Percentiles rank a stretch among this genome's conserved stretches.
These are phyloP conservation scores for Aspergillus pseudonomiae DNA, from an alignment of 2,329 filamentous ascomycete species.

Conservation along the genomic window DNA sequence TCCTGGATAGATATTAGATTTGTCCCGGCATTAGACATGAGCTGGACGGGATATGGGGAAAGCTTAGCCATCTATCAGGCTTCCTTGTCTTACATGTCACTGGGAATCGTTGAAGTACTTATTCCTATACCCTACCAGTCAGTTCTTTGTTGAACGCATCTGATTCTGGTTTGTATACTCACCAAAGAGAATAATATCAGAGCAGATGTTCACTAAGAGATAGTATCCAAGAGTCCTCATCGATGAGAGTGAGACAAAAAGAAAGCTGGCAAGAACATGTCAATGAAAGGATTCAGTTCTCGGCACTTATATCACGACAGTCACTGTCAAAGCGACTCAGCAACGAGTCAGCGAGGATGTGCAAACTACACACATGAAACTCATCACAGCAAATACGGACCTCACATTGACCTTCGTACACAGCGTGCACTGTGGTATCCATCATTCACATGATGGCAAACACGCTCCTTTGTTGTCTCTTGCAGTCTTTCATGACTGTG, in stretches of 20 bases:
- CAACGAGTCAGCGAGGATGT: constrained; percentile 6
- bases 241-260: not conserved
- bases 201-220: not conserved
- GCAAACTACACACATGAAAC: not conserved
- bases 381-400: not conserved
- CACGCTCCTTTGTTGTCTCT: not conserved
- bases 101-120: not conserved
- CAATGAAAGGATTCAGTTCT: not conserved
- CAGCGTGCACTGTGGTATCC: not conserved
- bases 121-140: not conserved
- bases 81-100: not conserved
- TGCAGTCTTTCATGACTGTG: not conserved
- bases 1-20: not conserved
- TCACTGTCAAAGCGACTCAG: constrained; percentile 8
- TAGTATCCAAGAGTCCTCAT: not conserved
- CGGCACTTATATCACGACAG: not conserved
- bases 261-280: not conserved
- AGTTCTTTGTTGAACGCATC: not conserved
- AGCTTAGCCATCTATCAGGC: not conserved
- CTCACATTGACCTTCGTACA: not conserved
- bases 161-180: not conserved
- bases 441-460: not conserved
- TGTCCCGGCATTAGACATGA: not conserved
- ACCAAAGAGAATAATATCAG: not conserved
- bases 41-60: not conserved